phyloP scores from a whole-genome alignment of 208 protist species.

The Kentomonas sorsogonicus region DNA sequence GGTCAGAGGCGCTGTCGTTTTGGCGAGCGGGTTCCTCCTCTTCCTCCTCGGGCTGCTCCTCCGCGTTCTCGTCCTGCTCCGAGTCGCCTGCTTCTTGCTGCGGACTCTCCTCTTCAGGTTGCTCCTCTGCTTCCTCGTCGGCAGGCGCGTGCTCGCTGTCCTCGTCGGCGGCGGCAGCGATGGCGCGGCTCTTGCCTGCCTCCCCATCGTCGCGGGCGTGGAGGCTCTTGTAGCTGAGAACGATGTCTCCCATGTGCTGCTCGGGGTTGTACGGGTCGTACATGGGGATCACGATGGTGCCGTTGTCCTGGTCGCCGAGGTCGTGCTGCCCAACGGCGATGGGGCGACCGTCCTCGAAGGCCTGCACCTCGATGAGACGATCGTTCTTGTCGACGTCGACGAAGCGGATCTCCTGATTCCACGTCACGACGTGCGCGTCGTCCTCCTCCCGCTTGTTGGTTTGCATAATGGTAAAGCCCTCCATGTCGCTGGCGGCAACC shows the following conservation, averaged over 20 bases:
- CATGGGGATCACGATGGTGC: slow-evolving; percentile 53
- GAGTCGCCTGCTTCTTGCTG: too few relatives aligned
- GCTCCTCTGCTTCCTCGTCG: not conserved
- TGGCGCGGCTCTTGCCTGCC: not conserved
- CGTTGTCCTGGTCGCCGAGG: slow-evolving; percentile 36
- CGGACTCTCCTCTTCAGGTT: not conserved
- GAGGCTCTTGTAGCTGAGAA: slow-evolving; percentile 75
- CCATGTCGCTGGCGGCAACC: slow-evolving; percentile 65
- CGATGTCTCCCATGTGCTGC: slow-evolving; percentile 50
- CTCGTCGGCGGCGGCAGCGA: not conserved
- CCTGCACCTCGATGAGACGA: slow-evolving; percentile 48
- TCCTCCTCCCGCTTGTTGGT: slow-evolving; percentile 40
- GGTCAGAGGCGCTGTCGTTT: not conserved
- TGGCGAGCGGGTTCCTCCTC: not conserved
- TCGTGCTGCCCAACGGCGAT: slow-evolving; percentile 41
- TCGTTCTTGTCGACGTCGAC: slow-evolving; percentile 53
- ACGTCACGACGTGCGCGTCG: slow-evolving; percentile 40
- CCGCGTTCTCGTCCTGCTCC: not conserved
- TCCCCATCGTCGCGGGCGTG: slow-evolving; percentile 18
- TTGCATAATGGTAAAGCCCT: slow-evolving; percentile 61
- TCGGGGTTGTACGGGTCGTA: slow-evolving; percentile 37
- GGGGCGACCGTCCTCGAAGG: slow-evolving; percentile 48
- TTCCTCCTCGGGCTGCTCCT: not conserved
- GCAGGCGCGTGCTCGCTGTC: slow-evolving; percentile 1
- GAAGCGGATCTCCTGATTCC: slow-evolving; percentile 89